phyloP scores from a whole-genome alignment of 2,329 filamentous ascomycete genomes.

The Aspergillus terreus region DNA sequence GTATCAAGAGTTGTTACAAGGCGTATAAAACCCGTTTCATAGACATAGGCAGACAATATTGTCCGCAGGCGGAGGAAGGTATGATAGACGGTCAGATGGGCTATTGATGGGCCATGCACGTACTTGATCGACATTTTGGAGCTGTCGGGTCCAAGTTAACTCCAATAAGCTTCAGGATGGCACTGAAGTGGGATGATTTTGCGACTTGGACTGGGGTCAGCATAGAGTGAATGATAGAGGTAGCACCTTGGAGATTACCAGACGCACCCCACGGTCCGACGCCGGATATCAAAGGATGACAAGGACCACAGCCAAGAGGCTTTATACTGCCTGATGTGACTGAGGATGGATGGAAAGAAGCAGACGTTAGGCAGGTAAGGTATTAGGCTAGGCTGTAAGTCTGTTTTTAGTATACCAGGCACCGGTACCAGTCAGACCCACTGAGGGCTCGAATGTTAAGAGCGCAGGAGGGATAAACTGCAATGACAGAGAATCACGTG shows the following conservation, averaged over 20 bases:
- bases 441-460: not conserved
- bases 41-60: not conserved
- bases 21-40: not conserved
- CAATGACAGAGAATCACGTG: too few species aligned
- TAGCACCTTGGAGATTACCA: too few species aligned
- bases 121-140: slow-evolving; percentile 42
- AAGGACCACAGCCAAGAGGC: too few species aligned
- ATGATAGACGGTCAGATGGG: not conserved
- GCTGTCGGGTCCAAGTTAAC: not conserved
- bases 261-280: too few species aligned
- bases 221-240: too few species aligned
- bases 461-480: too few species aligned
- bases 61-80: not conserved
- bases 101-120: slow-evolving; percentile 16
- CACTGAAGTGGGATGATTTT: too few species aligned
- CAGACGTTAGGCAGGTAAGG: not conserved
- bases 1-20: not conserved
- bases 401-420: not conserved
- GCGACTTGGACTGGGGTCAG: too few species aligned
- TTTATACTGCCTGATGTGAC: too few species aligned
- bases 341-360: too few species aligned
- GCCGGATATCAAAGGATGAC: too few species aligned
- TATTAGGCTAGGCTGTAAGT: not conserved
- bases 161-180: too few species aligned
- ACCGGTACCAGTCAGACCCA: not conserved